Evolutionary conservation across 2,329 filamentous ascomycete genomes (phyloP).

Genomic region (Alternaria triticina): DNA sequence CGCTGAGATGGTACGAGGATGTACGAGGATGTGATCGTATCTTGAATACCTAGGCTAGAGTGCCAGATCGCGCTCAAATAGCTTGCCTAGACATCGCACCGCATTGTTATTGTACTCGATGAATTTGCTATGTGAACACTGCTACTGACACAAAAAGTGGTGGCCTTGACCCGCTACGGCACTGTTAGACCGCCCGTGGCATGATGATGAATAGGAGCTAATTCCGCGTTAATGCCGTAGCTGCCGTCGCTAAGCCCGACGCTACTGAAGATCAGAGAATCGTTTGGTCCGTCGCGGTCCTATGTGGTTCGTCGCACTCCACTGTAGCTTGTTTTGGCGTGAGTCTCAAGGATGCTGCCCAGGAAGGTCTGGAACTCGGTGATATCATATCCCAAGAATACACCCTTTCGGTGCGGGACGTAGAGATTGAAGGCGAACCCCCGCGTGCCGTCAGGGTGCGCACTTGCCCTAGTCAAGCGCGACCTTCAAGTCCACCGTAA

Average conservation of each 20-base stretch:
- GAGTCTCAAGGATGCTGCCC: not conserved
- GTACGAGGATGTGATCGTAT: conserved; percentile 3
- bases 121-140: not conserved
- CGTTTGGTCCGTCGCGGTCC: not conserved
- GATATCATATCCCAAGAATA: not conserved
- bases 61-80: not conserved
- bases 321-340: not conserved
- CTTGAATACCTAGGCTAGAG: conserved; percentile 5
- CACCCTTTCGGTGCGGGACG: not conserved
- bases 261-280: not conserved
- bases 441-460: not conserved
- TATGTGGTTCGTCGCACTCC: not conserved
- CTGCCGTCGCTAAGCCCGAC: not conserved
- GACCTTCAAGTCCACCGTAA: not conserved
- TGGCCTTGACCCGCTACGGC: not conserved
- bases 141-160: too few species aligned
- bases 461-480: not conserved
- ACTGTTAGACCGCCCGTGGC: not conserved
- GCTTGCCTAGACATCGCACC: conserved; percentile 2
- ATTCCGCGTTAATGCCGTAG: not conserved
- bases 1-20: not conserved
- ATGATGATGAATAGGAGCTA: not conserved
- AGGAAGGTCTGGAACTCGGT: not conserved
- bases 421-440: not conserved
- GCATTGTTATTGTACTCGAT: not conserved